phyloP scores from a whole-genome alignment of 768 basidiomycete genomes.

The Leccinum ochraceum region DNA sequence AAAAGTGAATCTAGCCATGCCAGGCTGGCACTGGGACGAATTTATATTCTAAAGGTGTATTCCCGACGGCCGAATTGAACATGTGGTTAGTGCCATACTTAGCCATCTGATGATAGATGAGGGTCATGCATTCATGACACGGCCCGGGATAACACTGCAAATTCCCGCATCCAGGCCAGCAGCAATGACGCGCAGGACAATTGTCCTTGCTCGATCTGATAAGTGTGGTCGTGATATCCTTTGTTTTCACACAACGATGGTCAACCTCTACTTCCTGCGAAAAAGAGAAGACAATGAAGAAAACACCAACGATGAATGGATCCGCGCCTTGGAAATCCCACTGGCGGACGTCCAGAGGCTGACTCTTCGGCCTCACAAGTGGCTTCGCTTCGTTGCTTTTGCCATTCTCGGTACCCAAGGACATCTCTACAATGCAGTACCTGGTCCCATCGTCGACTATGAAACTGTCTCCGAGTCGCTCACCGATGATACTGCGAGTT shows the following conservation, averaged over 20 bases:
- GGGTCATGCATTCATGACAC: no score
- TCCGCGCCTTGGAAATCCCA: background rate
- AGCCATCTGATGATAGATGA: no score
- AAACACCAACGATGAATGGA: background rate
- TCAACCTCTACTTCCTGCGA: background rate
- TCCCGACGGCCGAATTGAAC: background rate
- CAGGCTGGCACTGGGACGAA: background rate
- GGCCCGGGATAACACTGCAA: no score
- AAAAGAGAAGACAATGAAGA: background rate
- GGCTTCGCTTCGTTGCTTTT: background rate
- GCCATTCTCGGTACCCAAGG: background rate
- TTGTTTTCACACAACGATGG: no score
- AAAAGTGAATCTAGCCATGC: background rate
- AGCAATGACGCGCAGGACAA: no score
- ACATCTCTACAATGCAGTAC: background rate
- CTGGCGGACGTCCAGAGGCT: background rate
- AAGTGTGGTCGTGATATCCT: no score
- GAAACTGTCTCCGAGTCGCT: background rate
- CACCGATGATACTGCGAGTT: background rate
- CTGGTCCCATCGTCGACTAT: background rate
- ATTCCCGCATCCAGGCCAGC: no score
- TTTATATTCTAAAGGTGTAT: slow-evolving; percentile 5
- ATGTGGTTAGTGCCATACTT: no score
- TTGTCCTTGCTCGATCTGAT: no score
- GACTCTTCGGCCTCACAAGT: background rate